These are phyloP conservation scores for Bullera alba DNA, from an alignment of 768 basidiomycete genomes.

Conservation along the genomic window DNA sequence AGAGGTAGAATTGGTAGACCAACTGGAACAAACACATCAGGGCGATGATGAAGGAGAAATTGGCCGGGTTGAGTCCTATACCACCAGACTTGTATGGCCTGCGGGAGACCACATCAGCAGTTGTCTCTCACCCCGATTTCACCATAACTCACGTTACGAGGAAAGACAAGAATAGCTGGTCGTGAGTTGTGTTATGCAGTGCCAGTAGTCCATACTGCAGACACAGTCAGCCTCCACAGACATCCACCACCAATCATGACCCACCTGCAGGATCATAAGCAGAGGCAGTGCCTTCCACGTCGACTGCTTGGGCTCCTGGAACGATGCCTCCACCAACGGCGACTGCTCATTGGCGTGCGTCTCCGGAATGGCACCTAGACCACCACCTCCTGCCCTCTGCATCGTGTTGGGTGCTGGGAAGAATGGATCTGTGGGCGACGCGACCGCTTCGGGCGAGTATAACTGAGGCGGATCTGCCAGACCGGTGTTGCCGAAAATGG, in stretches of 20 bases:
- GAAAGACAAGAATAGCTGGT: slow-evolving; percentile 86
- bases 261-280: slow-evolving; percentile 68
- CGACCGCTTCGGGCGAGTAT: slow-evolving; percentile 28
- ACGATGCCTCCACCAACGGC: slow-evolving; percentile 11
- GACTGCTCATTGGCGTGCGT: slow-evolving; percentile 5
- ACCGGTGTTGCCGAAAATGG: slow-evolving; percentile 77
- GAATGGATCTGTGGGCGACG: slow-evolving; percentile 34
- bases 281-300: slow-evolving; percentile 69
- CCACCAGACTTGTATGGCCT: slow-evolving; percentile 82
- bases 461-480: slow-evolving; percentile 66
- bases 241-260: not conserved
- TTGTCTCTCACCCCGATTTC: not conserved
- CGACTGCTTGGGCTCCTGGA: slow-evolving; percentile 50
- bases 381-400: slow-evolving; percentile 11
- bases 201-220: slow-evolving; percentile 72
- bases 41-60: slow-evolving; percentile 77
- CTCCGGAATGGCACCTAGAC: slow-evolving; percentile 38
- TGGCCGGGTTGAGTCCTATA: slow-evolving; percentile 76
- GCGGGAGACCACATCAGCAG: slow-evolving; percentile 1
- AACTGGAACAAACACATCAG: slow-evolving; percentile 95
- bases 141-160: slow-evolving; percentile 55
- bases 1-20: slow-evolving; percentile 59
- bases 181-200: slow-evolving; percentile 72
- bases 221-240: slow-evolving; percentile 18
- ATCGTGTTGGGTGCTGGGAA: slow-evolving; percentile 16